Percentiles rank a stretch among this genome's conserved stretches.
These are phyloP conservation scores for Kuraishia piskuri DNA, from an alignment of 805 yeast species.

Conservation along the genomic window DNA sequence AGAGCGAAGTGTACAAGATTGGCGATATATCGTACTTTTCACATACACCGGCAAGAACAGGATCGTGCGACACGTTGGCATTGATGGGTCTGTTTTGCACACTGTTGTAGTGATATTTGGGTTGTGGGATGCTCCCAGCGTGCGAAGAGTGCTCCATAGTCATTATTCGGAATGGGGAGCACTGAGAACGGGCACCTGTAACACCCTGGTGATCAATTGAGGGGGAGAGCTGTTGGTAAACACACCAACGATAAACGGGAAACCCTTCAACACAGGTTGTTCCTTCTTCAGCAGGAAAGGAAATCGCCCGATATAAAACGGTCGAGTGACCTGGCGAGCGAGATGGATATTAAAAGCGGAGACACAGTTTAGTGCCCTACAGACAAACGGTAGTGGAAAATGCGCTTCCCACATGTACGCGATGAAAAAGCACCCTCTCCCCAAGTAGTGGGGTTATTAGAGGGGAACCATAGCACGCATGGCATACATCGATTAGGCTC, in stretches of 20 bases:
- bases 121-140: background rate
- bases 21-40: conserved; percentile 11
- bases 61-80: background rate
- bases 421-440: background rate
- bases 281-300: background rate
- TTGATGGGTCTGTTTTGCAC: conserved; percentile 1
- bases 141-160: background rate
- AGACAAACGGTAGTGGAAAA: background rate
- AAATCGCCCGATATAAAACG: background rate
- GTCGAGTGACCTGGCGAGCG: background rate
- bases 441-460: background rate
- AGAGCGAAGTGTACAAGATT: conserved; percentile 24
- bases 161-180: background rate
- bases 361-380: background rate
- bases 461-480: background rate
- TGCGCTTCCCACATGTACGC: background rate
- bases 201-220: background rate
- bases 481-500: background rate
- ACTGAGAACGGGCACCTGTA: background rate
- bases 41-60: conserved; percentile 12
- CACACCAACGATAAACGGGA: background rate
- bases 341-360: background rate
- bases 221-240: background rate
- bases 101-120: background rate
- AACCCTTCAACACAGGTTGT: background rate